Percentiles rank a stretch among this genome's conserved stretches.
Evolutionary conservation across 805 yeast species (phyloP).

Genomic region (Saccharomycopsis synnaedendra): DNA sequence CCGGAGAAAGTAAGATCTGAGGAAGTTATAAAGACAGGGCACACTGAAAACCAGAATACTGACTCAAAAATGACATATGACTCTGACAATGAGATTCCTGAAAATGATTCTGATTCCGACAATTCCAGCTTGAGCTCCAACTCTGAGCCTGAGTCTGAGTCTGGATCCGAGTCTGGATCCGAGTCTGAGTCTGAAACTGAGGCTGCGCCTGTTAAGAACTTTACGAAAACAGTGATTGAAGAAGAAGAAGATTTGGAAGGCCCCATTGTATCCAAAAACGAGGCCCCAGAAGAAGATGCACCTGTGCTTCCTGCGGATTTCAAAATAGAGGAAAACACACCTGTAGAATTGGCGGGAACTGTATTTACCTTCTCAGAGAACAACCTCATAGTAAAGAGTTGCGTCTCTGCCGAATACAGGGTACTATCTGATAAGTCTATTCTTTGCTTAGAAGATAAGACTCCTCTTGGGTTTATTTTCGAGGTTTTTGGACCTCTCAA

Average conservation of each 20-base stretch:
- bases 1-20: too few relatives aligned
- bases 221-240: constrained; percentile 11
- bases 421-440: constrained; percentile 74
- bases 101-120: background rate
- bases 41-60: too few relatives aligned
- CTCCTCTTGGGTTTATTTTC: constrained; percentile 62
- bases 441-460: constrained; percentile 63
- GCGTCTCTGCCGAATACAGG: constrained; percentile 71
- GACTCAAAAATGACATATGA: background rate
- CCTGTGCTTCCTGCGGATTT: constrained; percentile 60
- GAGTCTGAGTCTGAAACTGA: constrained; percentile 19
- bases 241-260: constrained; percentile 30
- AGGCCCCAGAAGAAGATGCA: constrained; percentile 55
- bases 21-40: too few relatives aligned
- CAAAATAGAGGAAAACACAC: constrained; percentile 43
- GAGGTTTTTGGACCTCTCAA: constrained; percentile 88
- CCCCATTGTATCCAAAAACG: constrained; percentile 75
- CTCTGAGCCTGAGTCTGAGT: constrained; percentile 18
- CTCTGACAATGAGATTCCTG: background rate
- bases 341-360: constrained; percentile 62
- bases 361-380: constrained; percentile 60
- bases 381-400: constrained; percentile 62
- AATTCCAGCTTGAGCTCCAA: background rate
- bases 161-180: constrained; percentile 25
- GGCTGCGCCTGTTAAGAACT: constrained; percentile 16